Conservation (phyloP, 2,329 filamentous ascomycete genomes). For the Zasmidium angulare region DNA sequence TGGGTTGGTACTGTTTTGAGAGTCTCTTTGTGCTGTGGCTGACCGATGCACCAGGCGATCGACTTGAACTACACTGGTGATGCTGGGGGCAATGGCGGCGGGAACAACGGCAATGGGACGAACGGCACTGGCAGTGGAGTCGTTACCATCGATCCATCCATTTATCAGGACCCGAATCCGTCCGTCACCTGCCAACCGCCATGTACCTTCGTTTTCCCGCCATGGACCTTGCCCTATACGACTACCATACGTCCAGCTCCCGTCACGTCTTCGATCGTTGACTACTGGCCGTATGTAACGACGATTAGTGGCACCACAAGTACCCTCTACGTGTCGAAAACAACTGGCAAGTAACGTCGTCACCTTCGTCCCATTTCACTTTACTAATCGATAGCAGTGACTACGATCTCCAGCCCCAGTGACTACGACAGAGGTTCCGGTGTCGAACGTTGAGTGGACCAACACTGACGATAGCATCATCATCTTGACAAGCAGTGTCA, state of each 20-base stretch:
- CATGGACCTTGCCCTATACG: slow-evolving; percentile 13
- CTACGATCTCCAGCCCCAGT: slow-evolving; percentile 8
- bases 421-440: slow-evolving; percentile 10
- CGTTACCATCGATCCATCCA: slow-evolving; percentile 12
- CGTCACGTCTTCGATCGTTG: slow-evolving; percentile 10
- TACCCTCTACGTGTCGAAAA: slow-evolving; percentile 8
- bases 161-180: slow-evolving; percentile 11
- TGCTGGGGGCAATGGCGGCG: neutral
- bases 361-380: neutral
- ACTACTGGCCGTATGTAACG: slow-evolving; percentile 7
- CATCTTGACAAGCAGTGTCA: slow-evolving; percentile 12
- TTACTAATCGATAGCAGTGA: neutral
- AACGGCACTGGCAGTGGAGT: slow-evolving; percentile 10
- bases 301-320: slow-evolving; percentile 8
- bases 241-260: slow-evolving; percentile 13
- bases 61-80: slow-evolving; percentile 6
- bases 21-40: too few relatives aligned
- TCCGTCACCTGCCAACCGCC: slow-evolving; percentile 11
- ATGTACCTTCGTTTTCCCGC: slow-evolving; percentile 15
- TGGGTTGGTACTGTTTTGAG: neutral
- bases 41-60: neutral
- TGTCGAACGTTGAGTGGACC: slow-evolving; percentile 12
- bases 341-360: neutral
- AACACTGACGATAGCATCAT: slow-evolving; percentile 9
- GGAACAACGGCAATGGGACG: neutral